Base-by-base conservation (phyloP, 768 basidiomycete genomes). In the Phylloporus sp. region DNA sequence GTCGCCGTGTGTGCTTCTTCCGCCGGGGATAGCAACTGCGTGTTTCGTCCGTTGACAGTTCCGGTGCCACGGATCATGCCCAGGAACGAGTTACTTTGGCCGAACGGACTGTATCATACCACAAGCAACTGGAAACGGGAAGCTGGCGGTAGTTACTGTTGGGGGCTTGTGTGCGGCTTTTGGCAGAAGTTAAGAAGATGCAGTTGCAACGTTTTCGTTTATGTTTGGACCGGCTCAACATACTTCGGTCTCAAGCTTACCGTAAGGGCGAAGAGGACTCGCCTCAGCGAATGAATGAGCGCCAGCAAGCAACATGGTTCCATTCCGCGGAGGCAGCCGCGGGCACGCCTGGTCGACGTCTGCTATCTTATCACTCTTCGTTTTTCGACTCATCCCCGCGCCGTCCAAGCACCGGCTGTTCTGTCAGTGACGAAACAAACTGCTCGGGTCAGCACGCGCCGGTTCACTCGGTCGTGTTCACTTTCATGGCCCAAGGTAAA, bases 311-410 rank as follows among this genome's bases (percentile, higher is more conserved):
- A 15, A 21, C 5, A 11, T 38, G 42, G 29, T 44, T 47, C 20
- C 46, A 52, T 49, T 52, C 62, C 62, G 62, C 62, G 61, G 61
- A 59, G 44, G 46, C 39, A 37, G 34, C n/a, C n/a, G 39, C 18
- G 13, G 37, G 46, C 17, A 29, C 22, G 20, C 27, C 13, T 29
- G 57, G 50, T 63, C 50, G 39, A 53, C 38, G 44, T 24, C 23
- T 44, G 45, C 40, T 59, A 62, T 62, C 60, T 60, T 63, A 63
- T 63, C 60, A 40, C 41, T 15, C 29, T 50, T 50, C 38, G 35
- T 50, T 33, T 38, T 14, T 47, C 40, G 18, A 52, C n/a, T n/a
- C 34, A 15, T 48, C 47, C 4, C 52, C 59, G 56, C 38, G 49
- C 61, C 62, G 52, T 45, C 35, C 50, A 61, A 54, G 44, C 46